Evolutionary conservation across 2,329 filamentous ascomycete genomes (phyloP), one percentile per base, ranked within the genome.

Genomic region (Parastagonospora nodorum): DNA sequence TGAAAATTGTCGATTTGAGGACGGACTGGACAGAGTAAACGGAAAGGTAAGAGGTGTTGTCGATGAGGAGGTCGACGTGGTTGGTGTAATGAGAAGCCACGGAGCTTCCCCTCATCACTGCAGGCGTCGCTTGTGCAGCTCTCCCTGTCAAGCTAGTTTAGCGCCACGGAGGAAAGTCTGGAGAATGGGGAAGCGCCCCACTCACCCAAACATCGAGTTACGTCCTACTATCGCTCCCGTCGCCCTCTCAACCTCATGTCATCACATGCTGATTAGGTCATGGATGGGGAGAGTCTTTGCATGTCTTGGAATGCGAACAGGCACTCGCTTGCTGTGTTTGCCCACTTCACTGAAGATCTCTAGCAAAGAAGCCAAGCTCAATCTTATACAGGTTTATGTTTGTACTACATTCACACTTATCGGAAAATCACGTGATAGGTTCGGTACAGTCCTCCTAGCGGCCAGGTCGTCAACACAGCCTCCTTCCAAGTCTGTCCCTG

Each of bases 111-210:
- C 54, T 48, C 49, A 24, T 24, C 19, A 24, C 19, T 24, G 5
- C 19, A 24, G 19, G 19, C 19, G 19, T 55, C 54, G 44, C 37
- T 42, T 39, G 48, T 52, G 31, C 41, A 43, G 41, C 41, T 32
- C 45, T 24, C 57, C 54, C 51, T 53, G 57, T 55, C 54, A 50
- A 48, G 40, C 42, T 36, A 42, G 15, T 15, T 27, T 57, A 57
- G 55, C 51, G 51, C 30, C 45, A 29, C 43, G 43, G 27, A n/a
- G 11, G 31, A 39, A 12, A 29, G 8, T 28, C 54, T 35, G 45
- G 48, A 32, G 45, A 47, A 38, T 55, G 55, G 55, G 55, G 51
- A 48, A 55, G 38, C 40, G 45, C 19, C 44, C 51, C 51, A 52
- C 50, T 29, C 40, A 42, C 10, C 40, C 40, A 15, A 12, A 32